A percentile compares a stretch with the other conserved stretches of the same genome.
phyloP scores from a whole-genome alignment of 1,284 basidiomycete species.

The Pulveroboletus sp. region DNA sequence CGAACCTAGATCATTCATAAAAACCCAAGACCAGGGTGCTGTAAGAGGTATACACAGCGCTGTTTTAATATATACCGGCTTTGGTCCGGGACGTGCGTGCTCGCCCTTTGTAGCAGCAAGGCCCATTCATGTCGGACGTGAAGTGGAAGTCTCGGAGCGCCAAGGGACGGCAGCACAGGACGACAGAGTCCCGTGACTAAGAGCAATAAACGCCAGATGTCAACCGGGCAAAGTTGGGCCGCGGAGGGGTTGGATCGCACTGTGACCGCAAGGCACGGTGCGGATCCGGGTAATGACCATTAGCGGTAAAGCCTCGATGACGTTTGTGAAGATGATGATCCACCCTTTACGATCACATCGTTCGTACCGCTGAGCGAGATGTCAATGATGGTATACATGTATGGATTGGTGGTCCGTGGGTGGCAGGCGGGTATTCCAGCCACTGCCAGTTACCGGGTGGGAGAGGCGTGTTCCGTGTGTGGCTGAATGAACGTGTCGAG shows the following conservation, averaged over 20 bases:
- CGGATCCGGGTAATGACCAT: not conserved
- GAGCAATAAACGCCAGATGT: constrained; percentile 7
- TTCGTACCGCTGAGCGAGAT: not conserved
- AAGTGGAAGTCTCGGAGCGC: not conserved
- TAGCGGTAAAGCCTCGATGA: constrained; percentile 4
- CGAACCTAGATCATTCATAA: not conserved
- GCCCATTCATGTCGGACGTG: not conserved
- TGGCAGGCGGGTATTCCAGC: too few relatives aligned
- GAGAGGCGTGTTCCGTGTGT: not conserved
- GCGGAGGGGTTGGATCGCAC: not conserved
- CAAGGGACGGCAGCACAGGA: not conserved
- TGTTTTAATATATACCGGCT: too few relatives aligned
- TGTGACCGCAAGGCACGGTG: not conserved
- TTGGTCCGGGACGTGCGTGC: too few relatives aligned
- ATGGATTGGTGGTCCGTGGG: not conserved
- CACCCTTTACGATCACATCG: not conserved
- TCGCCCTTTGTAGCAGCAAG: too few relatives aligned
- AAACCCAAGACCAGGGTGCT: not conserved
- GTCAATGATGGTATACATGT: too few relatives aligned
- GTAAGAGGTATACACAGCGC: too few relatives aligned
- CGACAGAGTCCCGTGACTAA: not conserved
- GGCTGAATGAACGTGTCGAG: not conserved
- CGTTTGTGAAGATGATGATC: not conserved
- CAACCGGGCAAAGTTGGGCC: not conserved
- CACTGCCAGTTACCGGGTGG: not conserved